phyloP scores from a whole-genome alignment of 2,329 filamentous ascomycete species.

The Aureobasidium mangrovei region DNA sequence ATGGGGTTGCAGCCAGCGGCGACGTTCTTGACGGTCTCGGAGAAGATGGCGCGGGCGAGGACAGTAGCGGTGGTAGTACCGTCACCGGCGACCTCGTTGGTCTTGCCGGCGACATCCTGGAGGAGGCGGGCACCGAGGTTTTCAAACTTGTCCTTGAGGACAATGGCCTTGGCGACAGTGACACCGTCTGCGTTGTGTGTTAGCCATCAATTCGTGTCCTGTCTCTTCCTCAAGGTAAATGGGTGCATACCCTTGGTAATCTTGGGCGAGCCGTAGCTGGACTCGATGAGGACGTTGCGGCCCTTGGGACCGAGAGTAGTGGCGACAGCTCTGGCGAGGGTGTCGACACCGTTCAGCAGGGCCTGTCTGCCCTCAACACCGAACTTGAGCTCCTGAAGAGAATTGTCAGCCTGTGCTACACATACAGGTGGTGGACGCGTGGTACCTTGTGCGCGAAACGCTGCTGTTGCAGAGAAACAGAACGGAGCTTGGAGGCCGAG shows the following conservation, averaged over 20 bases:
- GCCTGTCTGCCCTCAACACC: constrained; percentile 87
- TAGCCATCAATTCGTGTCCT: constrained; percentile 13
- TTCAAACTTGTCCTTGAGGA: constrained; percentile 97
- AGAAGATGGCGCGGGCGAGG: constrained; percentile 95
- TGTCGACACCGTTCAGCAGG: constrained; percentile 90
- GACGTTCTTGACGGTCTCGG: constrained; percentile 99
- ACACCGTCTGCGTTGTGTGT: constrained; percentile 37
- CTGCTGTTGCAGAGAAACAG: constrained; percentile 68
- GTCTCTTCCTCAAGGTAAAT: not conserved
- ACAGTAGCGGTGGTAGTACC: constrained; percentile 97
- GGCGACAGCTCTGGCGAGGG: constrained; percentile 88
- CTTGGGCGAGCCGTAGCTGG: constrained; percentile 96
- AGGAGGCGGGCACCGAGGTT: constrained; percentile 95
- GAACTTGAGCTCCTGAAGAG: constrained; percentile 82
- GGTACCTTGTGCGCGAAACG: constrained; percentile 95
- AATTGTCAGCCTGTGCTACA: constrained; percentile 18
- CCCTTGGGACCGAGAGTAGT: constrained; percentile 97
- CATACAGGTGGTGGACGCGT: constrained; percentile 17
- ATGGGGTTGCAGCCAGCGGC: constrained; percentile 99
- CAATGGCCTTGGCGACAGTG: constrained; percentile 63
- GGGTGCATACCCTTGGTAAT: constrained; percentile 86
- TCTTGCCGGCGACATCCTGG: constrained; percentile 98
- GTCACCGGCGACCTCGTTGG: constrained; percentile 97
- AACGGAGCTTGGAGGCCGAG: constrained; percentile 47
- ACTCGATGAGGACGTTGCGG: constrained; percentile 97